Base-by-base conservation (phyloP, 2,329 filamentous ascomycete species). In the Chrysoporthe austroafricana region DNA sequence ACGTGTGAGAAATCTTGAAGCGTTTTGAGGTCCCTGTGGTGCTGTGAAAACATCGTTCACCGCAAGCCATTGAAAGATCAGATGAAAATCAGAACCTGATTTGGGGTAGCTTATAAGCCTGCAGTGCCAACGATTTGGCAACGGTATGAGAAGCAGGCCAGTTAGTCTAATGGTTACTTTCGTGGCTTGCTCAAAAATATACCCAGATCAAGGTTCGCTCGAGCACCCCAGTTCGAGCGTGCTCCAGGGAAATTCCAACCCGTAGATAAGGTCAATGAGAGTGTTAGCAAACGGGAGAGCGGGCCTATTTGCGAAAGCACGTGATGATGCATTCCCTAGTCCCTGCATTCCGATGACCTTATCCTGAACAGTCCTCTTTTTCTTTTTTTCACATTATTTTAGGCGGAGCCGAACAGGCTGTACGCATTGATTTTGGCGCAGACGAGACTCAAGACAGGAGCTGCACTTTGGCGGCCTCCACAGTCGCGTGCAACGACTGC, bases 261-360 rank as follows among this genome's bases (percentile, higher is more conserved):
- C 34, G 56, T 58, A 36, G 56, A 58, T 58, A 42, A 58, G 36
- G 56, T n/a, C 11, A 42, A 21, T 14, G 56, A 58, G 56, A 58
- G 56, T 58, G 34, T 58, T 58, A 32, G 56, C 56, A n/a, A 58
- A 58, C 56, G 16, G 36, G 36, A 8, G 9, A 2, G 56, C 56
- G 39, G 56, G 32, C 26, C 50, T 21, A 14, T 58, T 26, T 58
- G 56, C 56, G 36, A 39, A 39, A 54, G 32, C 34, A 58, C 56
- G 16, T 58, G 18, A 36, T n/a, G 56, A 58, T 6, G 56, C 56
- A 8, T 6, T 32, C 36, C 56, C 14, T 42, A 58, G 56, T 42
- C 56, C 56, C 26, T 32, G 16, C 50, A 54, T 54, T 54, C 50
- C 26, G 16, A 1, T 26, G 21, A 26, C 21, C 50, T 26, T 54